Evolutionary conservation across 2,329 filamentous ascomycete genomes (phyloP), one percentile per base, ranked within the genome.

Genomic region (Talaromyces sp.): DNA sequence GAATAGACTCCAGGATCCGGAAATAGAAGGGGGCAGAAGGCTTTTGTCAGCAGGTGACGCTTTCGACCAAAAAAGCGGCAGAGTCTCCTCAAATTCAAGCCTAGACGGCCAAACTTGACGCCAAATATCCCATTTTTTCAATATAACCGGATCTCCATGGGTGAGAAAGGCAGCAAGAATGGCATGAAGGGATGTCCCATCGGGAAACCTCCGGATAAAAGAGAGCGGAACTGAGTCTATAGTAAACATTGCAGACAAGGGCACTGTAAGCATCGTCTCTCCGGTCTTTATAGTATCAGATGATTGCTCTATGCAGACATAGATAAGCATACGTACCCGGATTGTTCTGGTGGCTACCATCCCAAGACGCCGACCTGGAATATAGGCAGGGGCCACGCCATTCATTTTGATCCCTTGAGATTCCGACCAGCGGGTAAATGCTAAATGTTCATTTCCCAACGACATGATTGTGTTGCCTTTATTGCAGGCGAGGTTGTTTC

Each of bases 311-410:
- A n/a, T 41, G 39, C 39, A 14, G 14, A 41, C 39, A 41, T n/a
- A 13, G 39, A 41, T 41, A 6, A 41, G 39, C 39, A 14, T 16
- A 43, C 16, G 14, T 43, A 43, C 90, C 79, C 89, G 80, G 67
- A 95, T 83, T 14, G 84, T 79, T 33, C 85, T 84, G 13, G 86
- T 88, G 6, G 92, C 89, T 59, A 93, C 83, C 64, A 97, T 87
- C 58, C 93, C 93, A 60, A 95, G 85, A 35, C 93, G 92, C 62
- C 90, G 84, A 2, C 88, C 90, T 7, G 88, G 85, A n/a, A 96
- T 87, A 47, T 81, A 81, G 43, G 87, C 83, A 5, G 92, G 88
- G 2, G 81, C 80, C 56, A 96, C 86, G 35, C 88, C 88, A 71
- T 89, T 83, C 69, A 92, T 85, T 39, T 83, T 77, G 31, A 96